Percentiles rank a stretch among this genome's conserved stretches.
Conservation (phyloP, 1,284 basidiomycete species). For the Trichosporon asahii region DNA sequence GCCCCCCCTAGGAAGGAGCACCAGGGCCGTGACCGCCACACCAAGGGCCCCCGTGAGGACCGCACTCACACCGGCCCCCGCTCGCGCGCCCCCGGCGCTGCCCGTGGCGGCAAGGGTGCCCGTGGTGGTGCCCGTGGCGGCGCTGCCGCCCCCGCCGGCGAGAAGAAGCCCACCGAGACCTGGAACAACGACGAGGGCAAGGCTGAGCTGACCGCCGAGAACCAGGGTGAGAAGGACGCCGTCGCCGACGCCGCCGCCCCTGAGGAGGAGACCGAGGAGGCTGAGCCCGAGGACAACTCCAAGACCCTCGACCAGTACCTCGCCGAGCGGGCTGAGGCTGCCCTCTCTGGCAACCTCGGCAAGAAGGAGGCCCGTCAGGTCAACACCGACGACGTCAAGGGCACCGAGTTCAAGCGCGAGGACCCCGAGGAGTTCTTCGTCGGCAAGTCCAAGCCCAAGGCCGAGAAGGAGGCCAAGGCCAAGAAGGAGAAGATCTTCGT, state of each 20-base stretch:
- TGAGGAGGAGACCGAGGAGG: constrained; percentile 37
- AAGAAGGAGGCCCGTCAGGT: constrained; percentile 38
- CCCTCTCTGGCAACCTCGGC: constrained; percentile 30
- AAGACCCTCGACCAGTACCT: constrained; percentile 54
- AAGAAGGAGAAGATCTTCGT: constrained; percentile 53
- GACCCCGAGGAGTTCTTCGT: constrained; percentile 50
- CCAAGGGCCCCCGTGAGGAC: constrained; percentile 46
- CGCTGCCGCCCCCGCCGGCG: constrained; percentile 57
- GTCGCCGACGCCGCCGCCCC: constrained; percentile 45
- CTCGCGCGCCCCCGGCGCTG: constrained; percentile 36
- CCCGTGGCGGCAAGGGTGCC: constrained; percentile 40
- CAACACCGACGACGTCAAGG: constrained; percentile 35
- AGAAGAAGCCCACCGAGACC: constrained; percentile 73
- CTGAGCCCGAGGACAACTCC: constrained; percentile 93
- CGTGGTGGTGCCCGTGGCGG: constrained; percentile 29
- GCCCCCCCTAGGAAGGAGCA: constrained; percentile 36
- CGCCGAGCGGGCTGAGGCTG: constrained; percentile 47
- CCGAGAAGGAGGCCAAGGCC: constrained; percentile 34
- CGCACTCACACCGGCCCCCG: constrained; percentile 35
- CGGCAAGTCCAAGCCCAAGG: constrained; percentile 40
- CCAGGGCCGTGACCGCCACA: constrained; percentile 45
- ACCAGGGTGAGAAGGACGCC: constrained; percentile 51
- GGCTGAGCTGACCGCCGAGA: constrained; percentile 64
- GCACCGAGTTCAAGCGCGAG: constrained; percentile 46
- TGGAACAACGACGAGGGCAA: constrained; percentile 86